Base-by-base conservation (phyloP, 2,329 filamentous ascomycete species). In the Fusarium nematophilum region DNA sequence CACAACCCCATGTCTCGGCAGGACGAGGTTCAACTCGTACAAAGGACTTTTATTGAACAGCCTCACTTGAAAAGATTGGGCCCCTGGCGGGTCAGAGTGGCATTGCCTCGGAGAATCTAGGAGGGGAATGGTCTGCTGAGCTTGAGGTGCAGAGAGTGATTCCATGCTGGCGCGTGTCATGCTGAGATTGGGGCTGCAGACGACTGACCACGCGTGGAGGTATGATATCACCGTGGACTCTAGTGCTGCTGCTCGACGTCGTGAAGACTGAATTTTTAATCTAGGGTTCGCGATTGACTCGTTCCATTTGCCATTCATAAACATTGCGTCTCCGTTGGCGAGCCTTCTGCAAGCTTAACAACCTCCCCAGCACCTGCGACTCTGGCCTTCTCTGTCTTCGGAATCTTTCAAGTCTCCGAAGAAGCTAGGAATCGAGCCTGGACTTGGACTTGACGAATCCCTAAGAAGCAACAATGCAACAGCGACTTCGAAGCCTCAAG, bases 381-480 rank as follows among this genome's bases (percentile, higher is more conserved):
- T 21, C 21, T 21, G 21, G 21, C 6, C 4, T 21, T 21, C 6
- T 21, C 21, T n/a, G 21, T 4, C 4, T 21, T 21, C 21, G 4
- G 21, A 21, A 21, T 21, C 4, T 21, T 21, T 21, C 21, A 6
- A 21, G 21, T 21, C 6, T 21, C 21, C 6, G 4, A 21, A 21
- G 21, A 21, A 6, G 6, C 4, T 6, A 21, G 21, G 4, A 21
- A 21, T 21, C 21, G 21, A 21, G 21, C n/a, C n/a, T n/a, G n/a
- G 6, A 21, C 4, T 4, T 21, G 21, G 21, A 21, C 4, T 21
- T 4, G 21, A 21, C 21, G 21, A 21, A 6, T 6, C n/a, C n/a
- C n/a, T n/a, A n/a, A n/a, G n/a, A n/a, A n/a, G n/a, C 54, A 45
- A 60, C 37, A 45, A 78, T 78, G 76, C 69, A 73, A 38, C 68